These are phyloP conservation scores for Cyanidioschyzon merolae DNA, from an alignment of 23 red algal genomes.

Conservation along the genomic window DNA sequence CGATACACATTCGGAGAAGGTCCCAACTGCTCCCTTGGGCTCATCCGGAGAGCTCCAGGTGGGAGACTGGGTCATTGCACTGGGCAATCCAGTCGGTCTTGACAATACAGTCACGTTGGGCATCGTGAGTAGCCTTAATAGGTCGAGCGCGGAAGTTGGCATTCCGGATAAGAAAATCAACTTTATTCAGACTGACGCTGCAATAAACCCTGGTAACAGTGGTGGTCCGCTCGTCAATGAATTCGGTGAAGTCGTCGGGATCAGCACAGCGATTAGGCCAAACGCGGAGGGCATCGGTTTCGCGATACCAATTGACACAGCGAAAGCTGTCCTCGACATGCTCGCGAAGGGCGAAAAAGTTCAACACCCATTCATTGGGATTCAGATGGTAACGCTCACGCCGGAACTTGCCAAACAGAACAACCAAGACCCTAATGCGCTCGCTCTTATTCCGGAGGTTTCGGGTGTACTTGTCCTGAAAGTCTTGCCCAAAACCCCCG, in stretches of 20 bases:
- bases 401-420: constrained; percentile 68
- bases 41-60: constrained; percentile 67
- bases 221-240: constrained; percentile 90
- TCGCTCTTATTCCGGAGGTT: constrained; percentile 80
- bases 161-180: constrained; percentile 97
- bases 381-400: constrained; percentile 76
- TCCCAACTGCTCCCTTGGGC: constrained; percentile 81
- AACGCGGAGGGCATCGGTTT: constrained; percentile 99
- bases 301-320: constrained; percentile 93
- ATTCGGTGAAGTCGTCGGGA: constrained; percentile 95
- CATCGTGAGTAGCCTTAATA: constrained; percentile 83
- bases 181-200: constrained; percentile 94
- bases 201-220: constrained; percentile 80
- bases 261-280: constrained; percentile 76
- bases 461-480: constrained; percentile 72
- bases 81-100: constrained; percentile 91
- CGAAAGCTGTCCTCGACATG: constrained; percentile 54
- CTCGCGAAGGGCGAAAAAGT: constrained; percentile 79
- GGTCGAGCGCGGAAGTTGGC: constrained; percentile 78
- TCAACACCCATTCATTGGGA: constrained; percentile 79
- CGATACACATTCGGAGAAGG: constrained; percentile 52
- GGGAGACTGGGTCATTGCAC: constrained; percentile 97
- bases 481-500: constrained; percentile 91
- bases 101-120: constrained; percentile 99
- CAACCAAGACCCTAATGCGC: constrained; percentile 89